Base-by-base conservation (phyloP, 805 yeast species). In the Saturnispora kantuleensis region DNA sequence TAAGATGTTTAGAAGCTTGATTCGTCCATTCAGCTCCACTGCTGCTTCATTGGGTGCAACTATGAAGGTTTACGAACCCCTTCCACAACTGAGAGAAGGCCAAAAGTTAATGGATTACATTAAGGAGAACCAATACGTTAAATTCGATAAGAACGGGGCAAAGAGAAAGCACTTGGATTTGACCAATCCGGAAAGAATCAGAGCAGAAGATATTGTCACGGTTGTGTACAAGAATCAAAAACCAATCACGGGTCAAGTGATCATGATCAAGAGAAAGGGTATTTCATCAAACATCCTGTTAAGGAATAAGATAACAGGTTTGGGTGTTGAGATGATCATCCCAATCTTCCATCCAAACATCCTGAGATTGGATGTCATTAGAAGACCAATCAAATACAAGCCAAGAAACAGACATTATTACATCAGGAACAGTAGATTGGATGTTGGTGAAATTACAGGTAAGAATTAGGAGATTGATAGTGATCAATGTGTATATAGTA, bases 381-480 rank as follows among this genome's bases (percentile, higher is more conserved):
- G 84, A 63, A 81, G 81, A 63, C 90, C 95, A 33, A 63, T 67
- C 50, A 76, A 74, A 57, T 80, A 86, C 64, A 77, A 83, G 70
- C 70, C 73, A 50, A 79, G 95, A 75, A 77, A 79, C 66, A 90
- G 86, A 71, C 90, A 87, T 56, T 89, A 82, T 72, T 93, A 86
- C 66, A 83, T 93, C 58, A 83, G 96, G 68, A 82, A 75, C 63
- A 71, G 81, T 42, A 79, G 77, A 58, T 66, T 79, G 62, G 95
- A 85, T 63, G 89, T 81, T 41, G 81, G 79, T 50, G 88, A 82
- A 59, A 62, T 82, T 48, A 60, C 47, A 34, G 52, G 49, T 44
- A 48, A 47, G 35, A 35, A 45, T 29, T 47, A 35, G 29, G 11
- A 11, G 8, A 9, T 2, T 3, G 12, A 3, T 12, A 13, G 13